Evolutionary conservation across 2,329 filamentous ascomycete species (phyloP).

Genomic region (Fusarium camptoceras): DNA sequence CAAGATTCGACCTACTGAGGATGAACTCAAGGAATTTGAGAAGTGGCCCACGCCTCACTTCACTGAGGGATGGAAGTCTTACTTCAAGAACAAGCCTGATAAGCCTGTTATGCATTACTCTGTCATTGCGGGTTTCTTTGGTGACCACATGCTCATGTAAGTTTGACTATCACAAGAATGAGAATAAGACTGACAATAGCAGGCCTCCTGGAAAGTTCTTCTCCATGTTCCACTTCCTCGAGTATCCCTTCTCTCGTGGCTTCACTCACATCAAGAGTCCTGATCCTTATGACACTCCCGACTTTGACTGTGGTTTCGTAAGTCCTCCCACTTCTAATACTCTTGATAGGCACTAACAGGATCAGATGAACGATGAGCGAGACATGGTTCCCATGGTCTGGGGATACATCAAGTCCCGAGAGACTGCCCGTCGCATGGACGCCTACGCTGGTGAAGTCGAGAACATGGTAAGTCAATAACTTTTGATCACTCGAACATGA

Average conservation of each 20-base stretch:
- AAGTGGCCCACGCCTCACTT: conserved; percentile 81
- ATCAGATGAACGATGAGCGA: conserved; percentile 79
- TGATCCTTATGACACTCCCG: conserved; percentile 78
- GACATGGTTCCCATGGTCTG: conserved; percentile 89
- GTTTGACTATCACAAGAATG: neutral
- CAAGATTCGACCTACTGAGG: conserved; percentile 77
- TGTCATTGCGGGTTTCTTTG: conserved; percentile 76
- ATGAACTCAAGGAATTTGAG: conserved; percentile 76
- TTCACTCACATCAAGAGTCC: conserved; percentile 77
- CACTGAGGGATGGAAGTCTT: conserved; percentile 79
- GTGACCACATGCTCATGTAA: conserved; percentile 70
- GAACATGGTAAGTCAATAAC: conserved; percentile 54
- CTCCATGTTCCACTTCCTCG: conserved; percentile 85
- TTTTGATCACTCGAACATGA: conserved; percentile 16
- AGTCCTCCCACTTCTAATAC: neutral
- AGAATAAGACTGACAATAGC: conserved; percentile 40
- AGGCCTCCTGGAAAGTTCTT: conserved; percentile 84
- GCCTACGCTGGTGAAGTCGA: conserved; percentile 81
- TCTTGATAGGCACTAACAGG: fast-evolving
- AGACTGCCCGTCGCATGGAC: conserved; percentile 82
- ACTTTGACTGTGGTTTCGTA: conserved; percentile 81
- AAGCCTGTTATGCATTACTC: conserved; percentile 91
- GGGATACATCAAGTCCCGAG: conserved; percentile 85
- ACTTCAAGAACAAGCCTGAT: conserved; percentile 86
- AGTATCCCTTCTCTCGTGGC: conserved; percentile 81